These are phyloP conservation scores for Ceratocystis alfenasii DNA, from an alignment of 2,329 filamentous ascomycete species.

Conservation along the genomic window DNA sequence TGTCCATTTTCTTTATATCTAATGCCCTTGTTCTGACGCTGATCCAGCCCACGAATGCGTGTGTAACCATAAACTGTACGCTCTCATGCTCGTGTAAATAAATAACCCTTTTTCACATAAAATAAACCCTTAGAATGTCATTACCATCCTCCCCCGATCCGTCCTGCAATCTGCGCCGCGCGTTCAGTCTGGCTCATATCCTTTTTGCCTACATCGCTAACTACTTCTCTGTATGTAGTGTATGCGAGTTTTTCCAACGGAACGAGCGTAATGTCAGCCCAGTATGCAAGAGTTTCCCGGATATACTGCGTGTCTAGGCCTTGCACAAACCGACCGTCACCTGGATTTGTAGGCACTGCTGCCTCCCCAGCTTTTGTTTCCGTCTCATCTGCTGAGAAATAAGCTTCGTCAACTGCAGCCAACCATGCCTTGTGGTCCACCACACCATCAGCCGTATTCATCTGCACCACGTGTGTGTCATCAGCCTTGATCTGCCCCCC, in stretches of 20 bases:
- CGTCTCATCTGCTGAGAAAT: constrained; percentile 61
- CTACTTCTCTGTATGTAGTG: constrained; percentile 82
- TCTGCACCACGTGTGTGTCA: constrained; percentile 52
- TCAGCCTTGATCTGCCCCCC: constrained; percentile 89
- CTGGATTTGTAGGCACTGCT: constrained; percentile 22
- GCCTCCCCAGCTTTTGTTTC: too few species aligned
- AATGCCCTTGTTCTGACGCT: background rate
- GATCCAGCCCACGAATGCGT: background rate
- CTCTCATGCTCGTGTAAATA: background rate
- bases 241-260: constrained; percentile 59
- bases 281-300: constrained; percentile 59
- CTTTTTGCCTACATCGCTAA: constrained; percentile 86
- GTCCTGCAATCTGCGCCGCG: constrained; percentile 78
- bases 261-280: constrained; percentile 61
- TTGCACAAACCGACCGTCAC: constrained; percentile 39
- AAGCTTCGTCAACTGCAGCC: constrained; percentile 72
- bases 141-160: constrained; percentile 89
- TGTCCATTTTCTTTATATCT: background rate
- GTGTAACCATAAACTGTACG: background rate
- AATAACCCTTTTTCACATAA: background rate
- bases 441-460: constrained; percentile 40
- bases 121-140: background rate
- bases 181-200: constrained; percentile 58
- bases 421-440: constrained; percentile 82
- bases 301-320: constrained; percentile 56